Base-by-base conservation (phyloP, 768 basidiomycete species). In the Calvatia gigantea region DNA sequence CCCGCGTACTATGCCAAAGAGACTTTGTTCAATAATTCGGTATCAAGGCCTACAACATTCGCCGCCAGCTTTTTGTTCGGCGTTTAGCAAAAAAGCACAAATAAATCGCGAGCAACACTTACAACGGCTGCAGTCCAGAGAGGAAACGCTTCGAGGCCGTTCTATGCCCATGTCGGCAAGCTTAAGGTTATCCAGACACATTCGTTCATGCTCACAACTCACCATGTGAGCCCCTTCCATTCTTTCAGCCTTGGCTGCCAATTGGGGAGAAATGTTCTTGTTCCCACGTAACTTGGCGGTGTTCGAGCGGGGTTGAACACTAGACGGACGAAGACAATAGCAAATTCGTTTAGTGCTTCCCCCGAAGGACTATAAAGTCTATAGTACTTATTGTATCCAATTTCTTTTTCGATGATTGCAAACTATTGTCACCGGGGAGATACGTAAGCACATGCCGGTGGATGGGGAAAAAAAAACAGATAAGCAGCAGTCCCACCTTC, bases 331-430 rank as follows among this genome's bases (percentile, higher is more conserved):
- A 19, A 11, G 17, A 6, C 14, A 38, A 4, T 2, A 43, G 27
- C 42, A 39, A 27, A 6, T 48, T 41, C 12, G 14, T 28, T 28
- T 37, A 46, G n/a, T n/a, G 41, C 33, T 19, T 12, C 14, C n/a
- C n/a, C n/a, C n/a, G n/a, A n/a, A n/a, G n/a, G n/a, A n/a, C n/a
- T n/a, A n/a, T n/a, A n/a, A n/a, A n/a, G n/a, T n/a, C n/a, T n/a
- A n/a, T n/a, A n/a, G 37, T 49, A 74, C 74, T 75, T 75, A 61
- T 74, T 66, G 55, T 62, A 75, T 1, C 70, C 70, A 32, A 68
- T 51, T 9, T 62, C 54, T 39, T 60, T 68, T 32, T 64, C 44
- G 37, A 75, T 68, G 1, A 48, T 58, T n/a, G 65, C 17, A 55
- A 60, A 69, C 69, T 69, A 37, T 19, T 19, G 19, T 23, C 33